Base-by-base conservation (phyloP, 2,329 filamentous ascomycete species). In the Dryadomyces sulphureus region DNA sequence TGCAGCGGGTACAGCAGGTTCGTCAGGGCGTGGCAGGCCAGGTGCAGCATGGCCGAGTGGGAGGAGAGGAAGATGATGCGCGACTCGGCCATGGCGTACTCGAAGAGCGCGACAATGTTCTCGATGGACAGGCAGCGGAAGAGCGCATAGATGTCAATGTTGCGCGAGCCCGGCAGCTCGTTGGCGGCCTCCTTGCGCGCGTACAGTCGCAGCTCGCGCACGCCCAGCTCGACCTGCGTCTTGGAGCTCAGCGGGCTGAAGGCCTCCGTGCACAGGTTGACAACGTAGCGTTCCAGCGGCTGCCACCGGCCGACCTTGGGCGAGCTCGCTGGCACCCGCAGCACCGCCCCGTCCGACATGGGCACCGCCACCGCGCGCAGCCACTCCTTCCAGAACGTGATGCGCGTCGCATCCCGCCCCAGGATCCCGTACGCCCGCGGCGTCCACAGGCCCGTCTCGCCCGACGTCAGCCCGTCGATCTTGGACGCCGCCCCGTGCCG, bases 341-440 rank as follows among this genome's bases (percentile, higher is more conserved):
- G 66, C 25, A 98, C 72, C 14, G 73, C 79, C 19, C 90, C 87
- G 58, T 94, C 88, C 1, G 81, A 88, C 92, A 96, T 98, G 24
- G 92, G 92, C 20, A 94, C 86, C n/a, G 92, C 71, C 9, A 96
- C 75, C 7, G 90, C 89, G 62, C 87, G 83, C 41, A 98, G 73
- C 92, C 92, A 98, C 61, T 98, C 92, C 62, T 96, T 96, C 89
- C 90, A 98, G 65, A 98, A 96, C 27, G 79, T 77, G 52, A 89
- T 88, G 64, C 93, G 75, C 49, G 79, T 81, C 12, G 73, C 72
- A 59, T 98, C 92, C 51, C 85, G 76, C 30, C 92, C 92, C 51
- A 98, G 70, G 50, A 98, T 81, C 48, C 92, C 92, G 59, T 94
- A 98, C 1, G 90, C 88, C 52, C 92, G 76, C 17, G 92, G 92